These are phyloP conservation scores for Davidsoniella australis DNA, from an alignment of 2,329 filamentous ascomycete species.

Conservation along the genomic window DNA sequence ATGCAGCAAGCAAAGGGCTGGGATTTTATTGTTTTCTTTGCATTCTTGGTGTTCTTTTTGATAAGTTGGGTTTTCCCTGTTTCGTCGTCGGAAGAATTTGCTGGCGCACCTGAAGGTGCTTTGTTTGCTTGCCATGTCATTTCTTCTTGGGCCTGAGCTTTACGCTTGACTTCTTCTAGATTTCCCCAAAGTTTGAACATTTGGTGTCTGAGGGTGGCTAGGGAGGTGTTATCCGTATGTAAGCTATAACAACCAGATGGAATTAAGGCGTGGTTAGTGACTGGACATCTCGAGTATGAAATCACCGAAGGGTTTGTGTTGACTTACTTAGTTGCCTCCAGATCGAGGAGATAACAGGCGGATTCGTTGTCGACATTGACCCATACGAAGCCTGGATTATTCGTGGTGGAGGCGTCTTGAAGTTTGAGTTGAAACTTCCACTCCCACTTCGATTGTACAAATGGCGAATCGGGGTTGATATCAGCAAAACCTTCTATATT, in stretches of 20 bases:
- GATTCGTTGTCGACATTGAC: slow-evolving; percentile 46
- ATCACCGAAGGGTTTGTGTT: not conserved
- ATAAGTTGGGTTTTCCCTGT: slow-evolving; percentile 9
- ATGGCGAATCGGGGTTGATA: not conserved
- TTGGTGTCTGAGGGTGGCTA: slow-evolving; percentile 45
- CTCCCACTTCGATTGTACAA: slow-evolving; percentile 41
- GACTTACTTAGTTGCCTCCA: slow-evolving; percentile 30
- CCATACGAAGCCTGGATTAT: slow-evolving; percentile 28
- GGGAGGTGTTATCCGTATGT: slow-evolving; percentile 27
- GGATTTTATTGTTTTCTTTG: not conserved
- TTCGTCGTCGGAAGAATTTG: slow-evolving; percentile 24
- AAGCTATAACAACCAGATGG: slow-evolving; percentile 28
- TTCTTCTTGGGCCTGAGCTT: slow-evolving; percentile 7
- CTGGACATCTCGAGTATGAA: not conserved
- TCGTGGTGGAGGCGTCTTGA: slow-evolving; percentile 38
- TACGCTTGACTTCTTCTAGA: slow-evolving; percentile 50
- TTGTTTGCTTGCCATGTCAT: slow-evolving; percentile 12
- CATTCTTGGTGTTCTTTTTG: not conserved
- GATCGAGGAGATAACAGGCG: slow-evolving; percentile 29
- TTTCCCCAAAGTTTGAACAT: slow-evolving; percentile 76
- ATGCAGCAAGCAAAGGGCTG: slow-evolving; percentile 54
- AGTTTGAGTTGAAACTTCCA: slow-evolving; percentile 72
- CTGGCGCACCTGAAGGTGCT: slow-evolving; percentile 19
- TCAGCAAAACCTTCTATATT: slow-evolving; percentile 16
- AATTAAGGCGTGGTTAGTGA: not conserved